Conservation (phyloP, 305 asterid genomes). For the Striga hermonthica region DNA sequence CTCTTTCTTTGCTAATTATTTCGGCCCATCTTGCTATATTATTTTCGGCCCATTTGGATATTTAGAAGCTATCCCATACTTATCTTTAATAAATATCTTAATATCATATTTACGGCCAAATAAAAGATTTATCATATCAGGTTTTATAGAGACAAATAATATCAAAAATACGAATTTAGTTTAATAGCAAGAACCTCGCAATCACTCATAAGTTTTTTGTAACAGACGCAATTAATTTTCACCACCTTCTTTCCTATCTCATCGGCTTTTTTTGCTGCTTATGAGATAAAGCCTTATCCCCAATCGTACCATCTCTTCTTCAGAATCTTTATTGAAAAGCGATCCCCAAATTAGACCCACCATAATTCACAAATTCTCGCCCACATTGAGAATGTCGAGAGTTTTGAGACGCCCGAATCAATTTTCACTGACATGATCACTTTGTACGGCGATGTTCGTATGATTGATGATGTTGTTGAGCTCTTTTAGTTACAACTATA, state of each 20-base stretch:
- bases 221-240: too few species aligned
- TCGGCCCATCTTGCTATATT: too few species aligned
- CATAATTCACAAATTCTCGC: constrained; percentile 46
- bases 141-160: too few species aligned
- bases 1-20: too few species aligned
- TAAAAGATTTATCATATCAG: too few species aligned
- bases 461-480: constrained; percentile 49
- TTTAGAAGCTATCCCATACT: too few species aligned
- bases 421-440: constrained; percentile 52
- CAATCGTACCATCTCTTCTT: constrained; percentile 53
- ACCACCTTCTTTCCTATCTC: constrained; percentile 46
- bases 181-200: too few species aligned
- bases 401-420: constrained; percentile 57
- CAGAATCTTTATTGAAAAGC: constrained; percentile 35
- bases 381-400: constrained; percentile 44
- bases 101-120: too few species aligned
- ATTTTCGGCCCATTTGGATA: too few species aligned
- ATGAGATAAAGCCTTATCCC: constrained; percentile 53
- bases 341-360: constrained; percentile 34
- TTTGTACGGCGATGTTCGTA: constrained; percentile 46
- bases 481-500: constrained; percentile 41
- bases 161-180: too few species aligned
- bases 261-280: constrained; percentile 44
- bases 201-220: too few species aligned
- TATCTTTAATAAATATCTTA: too few species aligned